Percentiles rank a stretch among this genome's conserved stretches.
Conservation (phyloP, 192 early-diverging fungal genomes). For the Coemansia sp. region DNA sequence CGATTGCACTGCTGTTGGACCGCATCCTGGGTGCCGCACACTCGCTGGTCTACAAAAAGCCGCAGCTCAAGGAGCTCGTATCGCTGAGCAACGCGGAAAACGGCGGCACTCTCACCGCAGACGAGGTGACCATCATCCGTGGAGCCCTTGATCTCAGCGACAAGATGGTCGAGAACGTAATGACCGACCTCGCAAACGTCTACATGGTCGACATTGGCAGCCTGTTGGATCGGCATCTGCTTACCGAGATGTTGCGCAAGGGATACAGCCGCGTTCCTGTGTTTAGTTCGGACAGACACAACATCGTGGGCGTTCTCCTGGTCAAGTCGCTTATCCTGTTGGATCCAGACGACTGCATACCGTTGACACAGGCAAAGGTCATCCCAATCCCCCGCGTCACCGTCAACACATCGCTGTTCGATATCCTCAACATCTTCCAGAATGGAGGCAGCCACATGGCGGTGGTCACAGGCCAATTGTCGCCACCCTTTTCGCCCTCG, state of each 20-base stretch:
- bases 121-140: slow-evolving; percentile 78
- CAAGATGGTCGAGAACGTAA: slow-evolving; percentile 64
- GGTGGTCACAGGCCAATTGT: slow-evolving; percentile 56
- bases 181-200: slow-evolving; percentile 70
- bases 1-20: slow-evolving; percentile 85
- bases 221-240: slow-evolving; percentile 56
- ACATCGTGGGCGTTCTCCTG: slow-evolving; percentile 78
- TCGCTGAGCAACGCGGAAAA: slow-evolving; percentile 68
- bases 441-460: slow-evolving; percentile 82
- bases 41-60: slow-evolving; percentile 79
- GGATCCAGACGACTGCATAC: slow-evolving; percentile 66
- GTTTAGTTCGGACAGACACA: slow-evolving; percentile 55
- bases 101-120: slow-evolving; percentile 67
- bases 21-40: slow-evolving; percentile 77
- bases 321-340: slow-evolving; percentile 72
- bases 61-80: slow-evolving; percentile 78
- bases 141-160: slow-evolving; percentile 75
- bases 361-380: slow-evolving; percentile 60
- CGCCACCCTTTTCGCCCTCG: slow-evolving; percentile 1
- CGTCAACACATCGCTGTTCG: slow-evolving; percentile 54
- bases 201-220: slow-evolving; percentile 66
- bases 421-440: slow-evolving; percentile 81
- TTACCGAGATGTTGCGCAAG: slow-evolving; percentile 62
- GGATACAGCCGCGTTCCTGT: slow-evolving; percentile 81
- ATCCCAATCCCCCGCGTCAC: slow-evolving; percentile 53